phyloP scores from a whole-genome alignment of 1,284 basidiomycete species.

The Anthracocystis panici-leucophaei region DNA sequence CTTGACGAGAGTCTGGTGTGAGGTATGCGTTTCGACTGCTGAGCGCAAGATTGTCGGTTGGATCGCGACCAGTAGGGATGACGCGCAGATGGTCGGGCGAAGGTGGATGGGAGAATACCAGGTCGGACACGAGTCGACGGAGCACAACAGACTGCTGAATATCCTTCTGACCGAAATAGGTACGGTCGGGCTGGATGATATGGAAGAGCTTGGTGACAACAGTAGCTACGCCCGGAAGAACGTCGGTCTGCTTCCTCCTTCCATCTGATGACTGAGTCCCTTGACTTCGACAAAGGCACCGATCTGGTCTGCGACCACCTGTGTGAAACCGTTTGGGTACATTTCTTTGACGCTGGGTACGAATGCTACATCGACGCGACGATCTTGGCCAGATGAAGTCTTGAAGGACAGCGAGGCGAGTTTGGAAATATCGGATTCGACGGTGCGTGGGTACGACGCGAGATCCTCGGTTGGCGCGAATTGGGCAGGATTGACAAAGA shows the following conservation, averaged over 20 bases:
- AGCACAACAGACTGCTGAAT: conserved; percentile 94
- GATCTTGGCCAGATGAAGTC: background rate
- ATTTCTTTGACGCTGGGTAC: conserved; percentile 71
- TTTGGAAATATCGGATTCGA: conserved; percentile 56
- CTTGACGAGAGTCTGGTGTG: conserved; percentile 75
- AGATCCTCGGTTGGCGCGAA: conserved; percentile 97
- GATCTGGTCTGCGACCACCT: conserved; percentile 80
- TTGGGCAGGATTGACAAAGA: conserved; percentile 98
- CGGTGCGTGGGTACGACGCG: conserved; percentile 86
- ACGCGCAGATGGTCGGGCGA: conserved; percentile 77
- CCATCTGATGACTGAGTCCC: conserved; percentile 85
- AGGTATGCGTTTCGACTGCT: conserved; percentile 93
- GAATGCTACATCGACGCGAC: conserved; percentile 49
- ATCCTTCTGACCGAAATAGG: conserved; percentile 98
- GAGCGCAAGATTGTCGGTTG: conserved; percentile 79
- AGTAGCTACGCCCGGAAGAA: conserved; percentile 98
- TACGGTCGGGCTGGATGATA: conserved; percentile 87
- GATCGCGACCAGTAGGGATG: conserved; percentile 81
- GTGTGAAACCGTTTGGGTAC: conserved; percentile 86
- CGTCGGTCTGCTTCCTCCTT: conserved; percentile 83
- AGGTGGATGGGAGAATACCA: conserved; percentile 81
- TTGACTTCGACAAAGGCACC: conserved; percentile 93
- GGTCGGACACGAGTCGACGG: conserved; percentile 83
- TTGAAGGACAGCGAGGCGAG: conserved; percentile 40
- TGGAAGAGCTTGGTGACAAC: conserved; percentile 96